These are phyloP conservation scores for Fusarium drepaniforme DNA, from an alignment of 2,329 filamentous ascomycete species.

Conservation along the genomic window DNA sequence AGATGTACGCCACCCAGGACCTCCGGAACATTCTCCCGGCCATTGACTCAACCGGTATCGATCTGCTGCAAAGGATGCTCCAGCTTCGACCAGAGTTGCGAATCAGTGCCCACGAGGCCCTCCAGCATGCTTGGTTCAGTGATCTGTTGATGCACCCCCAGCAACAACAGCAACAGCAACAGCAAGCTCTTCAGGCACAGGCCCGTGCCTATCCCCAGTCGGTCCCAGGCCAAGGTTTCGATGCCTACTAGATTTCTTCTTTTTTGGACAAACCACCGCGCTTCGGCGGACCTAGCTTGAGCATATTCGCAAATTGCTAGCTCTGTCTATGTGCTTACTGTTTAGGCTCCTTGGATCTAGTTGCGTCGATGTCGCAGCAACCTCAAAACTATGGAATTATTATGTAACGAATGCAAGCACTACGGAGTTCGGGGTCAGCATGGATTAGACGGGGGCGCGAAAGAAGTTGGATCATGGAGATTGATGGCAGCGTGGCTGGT, in stretches of 20 bases:
- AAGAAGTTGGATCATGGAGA: slow-evolving; percentile 33
- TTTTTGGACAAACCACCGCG: not conserved
- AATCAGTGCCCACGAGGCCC: slow-evolving; percentile 86
- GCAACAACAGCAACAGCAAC: slow-evolving; percentile 54
- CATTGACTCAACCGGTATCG: slow-evolving; percentile 88
- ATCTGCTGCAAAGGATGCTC: slow-evolving; percentile 90
- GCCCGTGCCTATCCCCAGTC: slow-evolving; percentile 54
- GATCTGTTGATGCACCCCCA: slow-evolving; percentile 74
- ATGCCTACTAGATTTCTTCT: slow-evolving; percentile 48
- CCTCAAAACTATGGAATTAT: slow-evolving; percentile 24
- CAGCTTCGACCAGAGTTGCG: slow-evolving; percentile 93
- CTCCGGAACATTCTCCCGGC: slow-evolving; percentile 88
- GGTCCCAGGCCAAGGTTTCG: slow-evolving; percentile 54
- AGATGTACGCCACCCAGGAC: slow-evolving; percentile 94
- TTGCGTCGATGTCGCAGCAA: slow-evolving; percentile 9
- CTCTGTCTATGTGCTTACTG: slow-evolving; percentile 2
- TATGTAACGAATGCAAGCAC: slow-evolving; percentile 28
- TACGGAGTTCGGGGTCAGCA: slow-evolving; percentile 40
- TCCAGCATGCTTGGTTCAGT: slow-evolving; percentile 93
- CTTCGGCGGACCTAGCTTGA: not conserved
- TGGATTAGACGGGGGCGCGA: slow-evolving; percentile 38
- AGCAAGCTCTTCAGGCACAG: slow-evolving; percentile 57
- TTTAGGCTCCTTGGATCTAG: slow-evolving; percentile 10
- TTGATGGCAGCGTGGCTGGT: slow-evolving; percentile 15
- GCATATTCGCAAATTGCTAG: slow-evolving; percentile 7